A percentile compares a stretch with the other conserved stretches of the same genome.
These are phyloP conservation scores for Salix purpurea DNA, from an alignment of 345 rosid genomes.

Conservation along the genomic window DNA sequence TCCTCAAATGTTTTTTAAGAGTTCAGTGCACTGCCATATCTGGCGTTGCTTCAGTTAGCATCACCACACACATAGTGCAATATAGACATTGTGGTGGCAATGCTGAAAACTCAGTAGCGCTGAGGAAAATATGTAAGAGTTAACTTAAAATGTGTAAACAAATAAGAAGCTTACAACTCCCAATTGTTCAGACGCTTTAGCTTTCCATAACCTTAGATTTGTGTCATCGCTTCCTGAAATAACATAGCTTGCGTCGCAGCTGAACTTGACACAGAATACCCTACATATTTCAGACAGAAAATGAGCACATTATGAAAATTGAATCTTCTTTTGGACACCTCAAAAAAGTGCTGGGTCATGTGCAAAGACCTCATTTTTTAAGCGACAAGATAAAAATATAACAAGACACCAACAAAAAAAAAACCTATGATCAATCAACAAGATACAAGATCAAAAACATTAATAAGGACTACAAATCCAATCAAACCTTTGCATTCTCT, in stretches of 20 bases:
- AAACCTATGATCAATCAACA: background rate
- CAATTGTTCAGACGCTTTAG: conserved; percentile 92
- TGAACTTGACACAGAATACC: conserved; percentile 90
- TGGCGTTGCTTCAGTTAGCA: background rate
- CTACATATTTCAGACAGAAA: conserved; percentile 33
- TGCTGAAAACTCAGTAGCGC: background rate
- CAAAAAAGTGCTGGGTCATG: background rate
- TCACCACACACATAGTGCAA: background rate
- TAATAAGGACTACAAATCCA: background rate
- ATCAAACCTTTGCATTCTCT: conserved; percentile 94
- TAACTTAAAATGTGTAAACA: background rate
- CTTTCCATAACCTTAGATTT: conserved; percentile 94
- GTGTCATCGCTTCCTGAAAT: conserved; percentile 97
- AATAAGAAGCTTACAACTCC: conserved; percentile 68
- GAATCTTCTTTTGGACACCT: background rate
- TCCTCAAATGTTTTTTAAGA: background rate
- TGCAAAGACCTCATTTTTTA: background rate
- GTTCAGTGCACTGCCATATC: background rate
- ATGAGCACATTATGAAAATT: background rate
- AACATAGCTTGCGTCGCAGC: conserved; percentile 86
- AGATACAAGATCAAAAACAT: background rate
- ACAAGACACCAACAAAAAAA: background rate
- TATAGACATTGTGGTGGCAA: background rate
- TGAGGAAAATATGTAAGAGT: background rate
- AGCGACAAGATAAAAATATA: background rate